Percentiles rank a stretch among this genome's conserved stretches.
Evolutionary conservation across 768 basidiomycete genomes (phyloP).

Genomic region (Sistotremastrum suecicum): DNA sequence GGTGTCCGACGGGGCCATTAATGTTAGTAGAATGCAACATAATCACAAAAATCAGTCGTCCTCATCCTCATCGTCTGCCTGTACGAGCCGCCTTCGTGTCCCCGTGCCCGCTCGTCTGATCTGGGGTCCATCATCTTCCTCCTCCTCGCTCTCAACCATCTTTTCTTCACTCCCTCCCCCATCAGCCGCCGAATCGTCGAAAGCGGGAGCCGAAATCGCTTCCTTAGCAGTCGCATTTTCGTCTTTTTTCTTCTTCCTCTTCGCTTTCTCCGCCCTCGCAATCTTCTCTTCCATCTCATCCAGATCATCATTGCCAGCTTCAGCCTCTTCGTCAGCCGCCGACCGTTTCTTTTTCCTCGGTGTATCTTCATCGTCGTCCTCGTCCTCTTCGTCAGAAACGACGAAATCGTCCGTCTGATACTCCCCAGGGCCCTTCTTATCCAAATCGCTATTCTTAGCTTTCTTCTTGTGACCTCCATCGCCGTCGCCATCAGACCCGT

Average conservation of each 20-base stretch:
- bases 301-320: conserved; percentile 36
- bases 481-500: conserved; percentile 30
- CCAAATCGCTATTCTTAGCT: conserved; percentile 20
- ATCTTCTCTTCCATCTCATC: conserved; percentile 26
- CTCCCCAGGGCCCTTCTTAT: conserved; percentile 44
- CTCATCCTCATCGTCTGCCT: too few relatives aligned
- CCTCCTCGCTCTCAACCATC: conserved; percentile 42
- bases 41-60: too few relatives aligned
- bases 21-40: too few relatives aligned
- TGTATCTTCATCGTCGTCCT: conserved; percentile 28
- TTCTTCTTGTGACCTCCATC: conserved; percentile 28
- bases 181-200: conserved; percentile 5
- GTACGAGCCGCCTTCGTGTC: too few relatives aligned
- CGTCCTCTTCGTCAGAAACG: conserved; percentile 64
- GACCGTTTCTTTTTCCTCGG: conserved; percentile 34
- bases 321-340: conserved; percentile 23
- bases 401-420: conserved; percentile 82
- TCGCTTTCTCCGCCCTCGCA: conserved; percentile 59
- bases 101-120: neutral
- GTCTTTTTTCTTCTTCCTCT: conserved; percentile 27
- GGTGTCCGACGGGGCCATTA: too few relatives aligned
- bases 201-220: neutral
- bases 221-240: conserved; percentile 2
- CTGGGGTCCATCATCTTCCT: conserved; percentile 28
- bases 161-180: conserved; percentile 4